Evolutionary conservation across 805 yeast genomes (phyloP).

Genomic region (Saccharomyces jurei): DNA sequence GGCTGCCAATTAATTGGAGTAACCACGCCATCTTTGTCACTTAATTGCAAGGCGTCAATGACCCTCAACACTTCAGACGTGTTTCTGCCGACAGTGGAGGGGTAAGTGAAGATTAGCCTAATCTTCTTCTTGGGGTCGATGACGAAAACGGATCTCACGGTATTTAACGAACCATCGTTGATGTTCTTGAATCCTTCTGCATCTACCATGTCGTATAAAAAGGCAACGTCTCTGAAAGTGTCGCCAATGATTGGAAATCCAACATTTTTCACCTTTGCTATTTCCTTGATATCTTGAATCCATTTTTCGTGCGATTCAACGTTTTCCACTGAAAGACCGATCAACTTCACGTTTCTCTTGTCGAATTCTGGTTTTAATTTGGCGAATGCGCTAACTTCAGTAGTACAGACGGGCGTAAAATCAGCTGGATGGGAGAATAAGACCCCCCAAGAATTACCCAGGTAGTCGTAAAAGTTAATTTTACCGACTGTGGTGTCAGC

Average conservation of each 20-base stretch:
- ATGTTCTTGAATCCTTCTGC: conserved; percentile 74
- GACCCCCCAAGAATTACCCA: conserved; percentile 81
- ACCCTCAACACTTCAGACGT: conserved; percentile 87
- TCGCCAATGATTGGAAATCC: conserved; percentile 90
- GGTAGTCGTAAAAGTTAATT: conserved; percentile 78
- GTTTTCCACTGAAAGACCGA: conserved; percentile 84
- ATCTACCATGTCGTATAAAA: conserved; percentile 79
- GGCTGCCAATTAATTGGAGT: conserved; percentile 89
- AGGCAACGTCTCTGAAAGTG: conserved; percentile 74
- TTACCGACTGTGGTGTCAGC: conserved; percentile 78
- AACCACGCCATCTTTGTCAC: conserved; percentile 75
- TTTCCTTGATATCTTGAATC: conserved; percentile 88
- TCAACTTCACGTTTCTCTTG: conserved; percentile 75
- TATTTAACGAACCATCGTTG: conserved; percentile 65
- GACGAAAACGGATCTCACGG: conserved; percentile 86
- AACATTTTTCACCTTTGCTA: conserved; percentile 62
- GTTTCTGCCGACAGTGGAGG: conserved; percentile 93
- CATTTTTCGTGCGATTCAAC: conserved; percentile 73
- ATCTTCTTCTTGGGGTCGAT: conserved; percentile 87
- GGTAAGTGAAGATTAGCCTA: conserved; percentile 79
- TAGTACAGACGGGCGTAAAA: conserved; percentile 94
- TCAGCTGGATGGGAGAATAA: conserved; percentile 93
- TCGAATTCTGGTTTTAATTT: conserved; percentile 81
- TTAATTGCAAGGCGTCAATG: conserved; percentile 77
- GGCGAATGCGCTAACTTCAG: conserved; percentile 92